Percentiles rank a stretch among this genome's conserved stretches.
phyloP scores from a whole-genome alignment of 306 rosid species.

The Acacia acuminata region DNA sequence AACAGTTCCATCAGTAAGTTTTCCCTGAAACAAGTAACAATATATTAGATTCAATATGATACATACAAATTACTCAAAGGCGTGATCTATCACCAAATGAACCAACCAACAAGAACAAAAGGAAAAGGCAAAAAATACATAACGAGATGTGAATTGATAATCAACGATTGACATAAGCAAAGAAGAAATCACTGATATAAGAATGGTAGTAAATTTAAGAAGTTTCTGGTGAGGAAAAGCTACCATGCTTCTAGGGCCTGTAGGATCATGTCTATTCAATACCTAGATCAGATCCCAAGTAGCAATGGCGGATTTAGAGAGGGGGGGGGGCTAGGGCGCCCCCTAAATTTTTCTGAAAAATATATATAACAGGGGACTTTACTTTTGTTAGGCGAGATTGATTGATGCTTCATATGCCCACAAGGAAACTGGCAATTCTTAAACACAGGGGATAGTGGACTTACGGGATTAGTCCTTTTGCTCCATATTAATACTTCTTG shows the following conservation, averaged over 20 bases:
- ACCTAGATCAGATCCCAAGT: neutral
- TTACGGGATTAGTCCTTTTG: too few species aligned
- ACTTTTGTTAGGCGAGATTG: too few species aligned
- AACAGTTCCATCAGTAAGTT: slow-evolving; percentile 96
- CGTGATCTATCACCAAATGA: slow-evolving; percentile 4
- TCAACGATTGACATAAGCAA: neutral
- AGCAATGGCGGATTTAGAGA: too few species aligned
- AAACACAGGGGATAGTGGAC: too few species aligned
- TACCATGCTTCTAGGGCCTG: neutral
- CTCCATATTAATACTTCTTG: too few species aligned
- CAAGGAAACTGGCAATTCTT: too few species aligned
- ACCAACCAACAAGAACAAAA: neutral
- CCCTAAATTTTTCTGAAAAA: too few species aligned
- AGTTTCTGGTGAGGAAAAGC: neutral
- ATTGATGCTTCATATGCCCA: too few species aligned
- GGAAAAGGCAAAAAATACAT: neutral
- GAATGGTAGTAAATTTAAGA: neutral
- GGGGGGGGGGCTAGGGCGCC: too few species aligned
- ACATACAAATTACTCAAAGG: slow-evolving; percentile 15
- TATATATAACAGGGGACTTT: too few species aligned
- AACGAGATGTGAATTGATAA: neutral
- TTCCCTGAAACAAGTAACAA: slow-evolving; percentile 64
- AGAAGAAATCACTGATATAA: neutral
- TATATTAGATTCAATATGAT: neutral
- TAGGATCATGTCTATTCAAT: neutral